These are phyloP conservation scores for Tolypocladium sp. DNA, from an alignment of 2,329 filamentous ascomycete species.

Conservation along the genomic window DNA sequence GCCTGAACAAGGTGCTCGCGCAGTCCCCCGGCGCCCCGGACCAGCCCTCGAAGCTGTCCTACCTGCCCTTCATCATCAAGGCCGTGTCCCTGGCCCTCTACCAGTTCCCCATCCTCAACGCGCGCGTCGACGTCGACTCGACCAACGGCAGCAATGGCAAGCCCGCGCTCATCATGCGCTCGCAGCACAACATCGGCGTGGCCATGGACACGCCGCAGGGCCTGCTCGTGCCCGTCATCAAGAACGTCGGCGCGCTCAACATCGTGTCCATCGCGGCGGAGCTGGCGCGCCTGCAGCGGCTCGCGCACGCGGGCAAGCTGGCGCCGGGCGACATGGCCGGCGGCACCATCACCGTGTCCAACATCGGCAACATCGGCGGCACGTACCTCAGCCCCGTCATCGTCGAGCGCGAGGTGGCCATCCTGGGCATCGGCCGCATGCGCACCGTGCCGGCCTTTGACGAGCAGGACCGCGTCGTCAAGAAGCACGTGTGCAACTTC, in stretches of 20 bases:
- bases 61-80: constrained; percentile 92
- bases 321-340: constrained; percentile 66
- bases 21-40: constrained; percentile 31
- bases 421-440: constrained; percentile 78
- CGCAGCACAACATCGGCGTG: constrained; percentile 87
- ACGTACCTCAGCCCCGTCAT: constrained; percentile 88
- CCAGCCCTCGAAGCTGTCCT: constrained; percentile 62
- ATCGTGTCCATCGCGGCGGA: constrained; percentile 72
- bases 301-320: constrained; percentile 69
- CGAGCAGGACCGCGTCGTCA: constrained; percentile 50
- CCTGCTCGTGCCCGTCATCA: constrained; percentile 85
- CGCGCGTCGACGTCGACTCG: constrained; percentile 59
- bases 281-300: constrained; percentile 60
- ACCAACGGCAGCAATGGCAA: constrained; percentile 45
- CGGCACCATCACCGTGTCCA: constrained; percentile 91
- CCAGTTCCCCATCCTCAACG: constrained; percentile 79
- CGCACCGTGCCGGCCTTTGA: constrained; percentile 74
- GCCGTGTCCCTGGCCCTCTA: constrained; percentile 79
- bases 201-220: constrained; percentile 90
- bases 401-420: constrained; percentile 82
- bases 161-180: constrained; percentile 68
- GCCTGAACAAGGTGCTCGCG: constrained; percentile 59
- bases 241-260: constrained; percentile 67
- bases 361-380: constrained; percentile 91
- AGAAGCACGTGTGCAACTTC: constrained; percentile 76